Percentiles rank a stretch among this genome's conserved stretches.
phyloP scores from a whole-genome alignment of 257 asterid genomes.

The Salvia rosmarinus region DNA sequence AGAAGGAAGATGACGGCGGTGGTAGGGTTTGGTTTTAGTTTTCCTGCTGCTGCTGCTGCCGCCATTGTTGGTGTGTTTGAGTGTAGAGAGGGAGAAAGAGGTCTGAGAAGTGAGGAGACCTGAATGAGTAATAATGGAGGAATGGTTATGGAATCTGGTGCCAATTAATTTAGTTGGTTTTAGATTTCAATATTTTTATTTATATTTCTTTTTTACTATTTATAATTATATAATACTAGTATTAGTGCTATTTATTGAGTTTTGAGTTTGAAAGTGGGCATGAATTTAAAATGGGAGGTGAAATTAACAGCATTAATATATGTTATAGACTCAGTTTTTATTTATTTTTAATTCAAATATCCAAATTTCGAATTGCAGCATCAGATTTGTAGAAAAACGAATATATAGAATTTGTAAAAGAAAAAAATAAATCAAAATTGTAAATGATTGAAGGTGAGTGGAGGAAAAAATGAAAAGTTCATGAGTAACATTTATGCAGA shows the following conservation, averaged over 20 bases:
- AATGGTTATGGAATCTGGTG: slow-evolving; percentile 21
- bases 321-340: no score
- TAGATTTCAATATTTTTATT: neutral
- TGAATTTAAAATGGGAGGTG: neutral
- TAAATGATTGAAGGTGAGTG: no score
- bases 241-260: no score
- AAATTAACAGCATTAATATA: no score
- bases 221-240: no score
- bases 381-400: no score
- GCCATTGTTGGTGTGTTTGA: slow-evolving; percentile 40
- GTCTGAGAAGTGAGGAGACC: slow-evolving; percentile 3
- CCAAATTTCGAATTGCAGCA: no score
- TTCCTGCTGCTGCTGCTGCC: slow-evolving; percentile 31
- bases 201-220: neutral
- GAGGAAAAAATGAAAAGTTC: neutral
- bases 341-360: no score
- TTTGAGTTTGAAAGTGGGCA: no score
- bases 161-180: slow-evolving; percentile 15
- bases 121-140: slow-evolving; percentile 22
- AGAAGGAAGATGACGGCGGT: slow-evolving; percentile 36
- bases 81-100: slow-evolving; percentile 26
- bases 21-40: slow-evolving; percentile 26
- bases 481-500: neutral
- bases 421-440: no score
- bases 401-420: no score